Percentiles rank a stretch among this genome's conserved stretches.
Evolutionary conservation across 2,329 filamentous ascomycete genomes (phyloP).

Genomic region (Colletotrichum sidae): DNA sequence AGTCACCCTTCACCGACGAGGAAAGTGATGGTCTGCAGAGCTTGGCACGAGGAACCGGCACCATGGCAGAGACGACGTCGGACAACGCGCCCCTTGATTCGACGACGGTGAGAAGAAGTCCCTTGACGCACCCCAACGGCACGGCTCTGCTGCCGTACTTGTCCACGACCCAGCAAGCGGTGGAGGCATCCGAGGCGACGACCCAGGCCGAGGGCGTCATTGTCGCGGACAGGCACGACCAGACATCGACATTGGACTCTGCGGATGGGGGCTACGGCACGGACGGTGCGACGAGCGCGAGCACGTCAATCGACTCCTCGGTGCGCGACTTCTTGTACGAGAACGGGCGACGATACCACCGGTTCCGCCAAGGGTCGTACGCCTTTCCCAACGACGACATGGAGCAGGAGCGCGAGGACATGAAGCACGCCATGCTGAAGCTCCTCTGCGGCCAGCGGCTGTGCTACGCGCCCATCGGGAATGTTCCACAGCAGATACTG

Average conservation of each 20-base stretch:
- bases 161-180: slow-evolving; percentile 49
- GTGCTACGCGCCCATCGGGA: slow-evolving; percentile 63
- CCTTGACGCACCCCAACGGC: slow-evolving; percentile 53
- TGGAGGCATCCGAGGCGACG: slow-evolving; percentile 50
- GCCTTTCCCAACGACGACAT: slow-evolving; percentile 71
- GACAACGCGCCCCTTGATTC: too few relatives aligned
- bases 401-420: slow-evolving; percentile 69
- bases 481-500: slow-evolving; percentile 61
- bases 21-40: too few relatives aligned
- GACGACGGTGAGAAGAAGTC: slow-evolving; percentile 41
- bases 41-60: too few relatives aligned
- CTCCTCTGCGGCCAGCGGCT: slow-evolving; percentile 60
- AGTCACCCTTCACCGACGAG: too few relatives aligned
- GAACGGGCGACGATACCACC: slow-evolving; percentile 70
- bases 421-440: slow-evolving; percentile 66
- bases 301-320: slow-evolving; percentile 52
- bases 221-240: slow-evolving; percentile 48
- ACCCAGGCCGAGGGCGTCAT: slow-evolving; percentile 51
- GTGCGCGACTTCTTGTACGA: slow-evolving; percentile 63
- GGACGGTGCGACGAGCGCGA: slow-evolving; percentile 49
- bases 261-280: slow-evolving; percentile 53
- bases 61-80: too few relatives aligned
- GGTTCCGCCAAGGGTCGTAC: slow-evolving; percentile 65
- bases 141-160: slow-evolving; percentile 50
- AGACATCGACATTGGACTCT: slow-evolving; percentile 31